A percentile compares a stretch with the other conserved stretches of the same genome.
Conservation (phyloP, 2,329 filamentous ascomycete genomes). For the Catunica adiposa region DNA sequence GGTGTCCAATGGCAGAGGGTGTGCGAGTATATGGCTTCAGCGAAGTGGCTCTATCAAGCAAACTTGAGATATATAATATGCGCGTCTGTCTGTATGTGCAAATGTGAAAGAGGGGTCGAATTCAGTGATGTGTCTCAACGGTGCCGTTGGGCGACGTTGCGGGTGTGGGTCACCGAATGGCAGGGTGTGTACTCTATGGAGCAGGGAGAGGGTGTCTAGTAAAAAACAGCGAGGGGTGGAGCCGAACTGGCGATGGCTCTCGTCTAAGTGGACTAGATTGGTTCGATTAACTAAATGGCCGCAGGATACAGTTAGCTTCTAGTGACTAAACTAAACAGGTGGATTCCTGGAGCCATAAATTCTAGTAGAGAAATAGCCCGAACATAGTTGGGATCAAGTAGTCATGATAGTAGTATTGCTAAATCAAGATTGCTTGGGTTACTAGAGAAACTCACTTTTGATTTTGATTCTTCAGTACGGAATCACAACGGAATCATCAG, state of each 20-base stretch:
- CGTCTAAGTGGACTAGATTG: neutral
- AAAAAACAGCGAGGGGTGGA: neutral
- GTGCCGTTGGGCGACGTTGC: neutral
- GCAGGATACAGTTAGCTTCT: neutral
- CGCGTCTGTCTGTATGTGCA: neutral
- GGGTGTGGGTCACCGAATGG: neutral
- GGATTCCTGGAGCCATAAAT: too few relatives aligned
- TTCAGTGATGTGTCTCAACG: neutral
- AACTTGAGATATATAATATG: too few relatives aligned
- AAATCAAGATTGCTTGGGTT: too few relatives aligned
- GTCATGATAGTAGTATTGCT: neutral
- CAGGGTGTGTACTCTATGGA: neutral
- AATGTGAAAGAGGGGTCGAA: neutral
- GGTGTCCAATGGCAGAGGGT: too few relatives aligned
- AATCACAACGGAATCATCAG: too few relatives aligned
- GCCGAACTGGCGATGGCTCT: neutral
- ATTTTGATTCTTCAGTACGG: too few relatives aligned
- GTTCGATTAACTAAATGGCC: neutral
- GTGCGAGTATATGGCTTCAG: too few relatives aligned
- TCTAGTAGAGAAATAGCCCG: neutral
- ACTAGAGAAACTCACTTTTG: neutral
- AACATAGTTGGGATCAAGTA: neutral
- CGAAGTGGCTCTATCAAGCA: too few relatives aligned
- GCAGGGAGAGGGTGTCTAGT: neutral
- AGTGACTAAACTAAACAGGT: neutral